Base-by-base conservation (phyloP, 768 basidiomycete genomes). In the Amanita pallidorosea region DNA sequence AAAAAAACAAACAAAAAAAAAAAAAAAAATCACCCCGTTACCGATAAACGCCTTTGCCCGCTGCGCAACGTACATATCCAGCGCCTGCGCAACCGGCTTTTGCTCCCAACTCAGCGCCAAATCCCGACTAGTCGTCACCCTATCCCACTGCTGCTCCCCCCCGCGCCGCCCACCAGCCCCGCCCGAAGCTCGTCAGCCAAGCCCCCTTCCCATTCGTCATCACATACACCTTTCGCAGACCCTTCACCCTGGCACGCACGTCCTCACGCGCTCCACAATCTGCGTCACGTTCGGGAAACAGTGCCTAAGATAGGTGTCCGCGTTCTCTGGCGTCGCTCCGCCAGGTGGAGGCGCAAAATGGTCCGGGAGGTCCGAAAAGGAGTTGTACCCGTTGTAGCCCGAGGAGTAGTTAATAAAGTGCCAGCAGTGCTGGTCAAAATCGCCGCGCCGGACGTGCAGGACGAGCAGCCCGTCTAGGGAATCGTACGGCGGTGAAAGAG, bases 1-100 rank as follows among this genome's bases (percentile, higher is more conserved):
- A 23, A 2, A 42, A 13, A 20, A 5, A 18, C 2, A 22, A 15
- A 9, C 34, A n/a, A 46, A 15, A 29, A 13, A 2, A 7, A 15
- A 7, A 15, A 18, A 33, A 29, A 5, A 35, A 75, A 81, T 56
- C 58, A 82, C 83, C 52, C 83, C 85, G 58, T 86, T 87, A 7
- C 85, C 85, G 38, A 87, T 66, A 54, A 86, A 77, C 51, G 79
- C 70, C 56, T 82, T 75, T 1, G 83, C 82, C 47, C 79, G 65
- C 58, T 79, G 69, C 11, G 73, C 83, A 37, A 85, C 73, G 55
- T 80, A 68, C 83, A 85, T 85, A 62, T 87, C 85, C 57, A 81
- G 62, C 3, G 77, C 73, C 61, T 82, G 79, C 18, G 72, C 66
- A 9, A 82, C 72, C 9, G 73, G 74, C 54, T 73, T 73, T 49